Evolutionary conservation across 2,329 filamentous ascomycete genomes (phyloP).

Genomic region (Sporothrix brasiliensis): DNA sequence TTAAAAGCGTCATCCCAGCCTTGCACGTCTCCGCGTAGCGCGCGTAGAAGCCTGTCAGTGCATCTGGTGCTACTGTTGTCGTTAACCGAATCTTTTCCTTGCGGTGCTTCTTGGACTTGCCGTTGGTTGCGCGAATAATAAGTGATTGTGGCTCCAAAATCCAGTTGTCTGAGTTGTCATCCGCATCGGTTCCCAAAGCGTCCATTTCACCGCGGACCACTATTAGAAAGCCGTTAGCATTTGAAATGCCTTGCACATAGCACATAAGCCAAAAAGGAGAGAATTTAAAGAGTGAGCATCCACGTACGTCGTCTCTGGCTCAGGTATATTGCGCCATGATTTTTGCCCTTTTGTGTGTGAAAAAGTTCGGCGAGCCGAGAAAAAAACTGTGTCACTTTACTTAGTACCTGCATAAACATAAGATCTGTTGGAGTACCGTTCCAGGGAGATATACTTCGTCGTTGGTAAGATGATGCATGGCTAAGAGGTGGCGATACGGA

Average conservation of each 20-base stretch:
- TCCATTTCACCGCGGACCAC: constrained; percentile 30
- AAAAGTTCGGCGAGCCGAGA: constrained; percentile 68
- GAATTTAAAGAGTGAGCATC: constrained; percentile 36
- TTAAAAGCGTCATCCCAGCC: constrained; percentile 81
- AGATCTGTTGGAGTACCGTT: background rate
- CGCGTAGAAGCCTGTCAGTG: constrained; percentile 78
- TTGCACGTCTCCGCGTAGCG: constrained; percentile 92
- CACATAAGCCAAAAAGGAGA: too few relatives aligned
- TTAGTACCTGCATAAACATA: background rate
- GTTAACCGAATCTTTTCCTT: constrained; percentile 72
- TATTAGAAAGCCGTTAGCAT: constrained; percentile 9
- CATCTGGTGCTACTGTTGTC: constrained; percentile 76
- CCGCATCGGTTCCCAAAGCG: background rate
- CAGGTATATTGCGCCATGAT: constrained; percentile 73
- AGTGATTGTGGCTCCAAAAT: constrained; percentile 65
- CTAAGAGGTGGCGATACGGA: constrained; percentile 1
- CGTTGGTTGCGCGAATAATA: constrained; percentile 82
- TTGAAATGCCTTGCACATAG: background rate
- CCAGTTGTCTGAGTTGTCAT: background rate
- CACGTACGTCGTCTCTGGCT: constrained; percentile 73
- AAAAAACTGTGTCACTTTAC: constrained; percentile 65
- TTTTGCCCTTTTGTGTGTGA: constrained; percentile 64
- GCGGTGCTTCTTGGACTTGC: constrained; percentile 63
- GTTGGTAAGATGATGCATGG: constrained; percentile 45
- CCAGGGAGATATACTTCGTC: constrained; percentile 44